Base-by-base conservation (phyloP, 179 eudicot genomes). In the Heliamphora pulchella region DNA sequence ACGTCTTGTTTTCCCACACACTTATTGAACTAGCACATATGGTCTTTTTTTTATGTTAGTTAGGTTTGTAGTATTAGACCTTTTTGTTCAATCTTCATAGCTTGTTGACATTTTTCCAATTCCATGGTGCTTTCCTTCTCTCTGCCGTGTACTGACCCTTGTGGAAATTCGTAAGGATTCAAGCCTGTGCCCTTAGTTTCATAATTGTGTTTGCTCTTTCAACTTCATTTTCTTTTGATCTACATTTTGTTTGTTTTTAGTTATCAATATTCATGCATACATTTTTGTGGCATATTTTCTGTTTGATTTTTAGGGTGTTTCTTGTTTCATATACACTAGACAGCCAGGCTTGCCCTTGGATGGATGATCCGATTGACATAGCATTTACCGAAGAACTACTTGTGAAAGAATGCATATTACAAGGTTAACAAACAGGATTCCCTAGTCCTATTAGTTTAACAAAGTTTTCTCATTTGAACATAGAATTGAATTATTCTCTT, bases 341-440 rank as follows among this genome's bases (percentile, higher is more conserved):
- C 94, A 66, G 90, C 91, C 70, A 87, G 88, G 84, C 89, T 93
- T 83, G 97, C 98, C 47, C 87, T 94, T 68, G 94, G 96, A 82
- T 94, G 98, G 97, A 87, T 97, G 79, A 90, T 93, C 74, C 94
- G 93, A 68, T 81, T 94, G 91, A 94, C 98, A 59, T 91, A 86
- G 81, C 97, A 94, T 88, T 83, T 94, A 75, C 89, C 93, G 61
- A 91, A 85, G 81, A 87, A 87, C 80, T 94, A 93, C 88, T 81
- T 94, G 83, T 87, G 92, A 77, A 90, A 86, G 46, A 94, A 91
- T 89, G 97, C 97, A 68, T 93, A 93, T 80, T 94, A 94, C 81
- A 93, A 94, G 98, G 98, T 94, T 82, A 57, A 50, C 44, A 39
- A 71, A 46, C 51, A 31, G 18, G 57, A 18, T 18, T 46, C 65